Evolutionary conservation across 2,329 filamentous ascomycete genomes (phyloP).

Genomic region (Arthrobotrys entomopaga): DNA sequence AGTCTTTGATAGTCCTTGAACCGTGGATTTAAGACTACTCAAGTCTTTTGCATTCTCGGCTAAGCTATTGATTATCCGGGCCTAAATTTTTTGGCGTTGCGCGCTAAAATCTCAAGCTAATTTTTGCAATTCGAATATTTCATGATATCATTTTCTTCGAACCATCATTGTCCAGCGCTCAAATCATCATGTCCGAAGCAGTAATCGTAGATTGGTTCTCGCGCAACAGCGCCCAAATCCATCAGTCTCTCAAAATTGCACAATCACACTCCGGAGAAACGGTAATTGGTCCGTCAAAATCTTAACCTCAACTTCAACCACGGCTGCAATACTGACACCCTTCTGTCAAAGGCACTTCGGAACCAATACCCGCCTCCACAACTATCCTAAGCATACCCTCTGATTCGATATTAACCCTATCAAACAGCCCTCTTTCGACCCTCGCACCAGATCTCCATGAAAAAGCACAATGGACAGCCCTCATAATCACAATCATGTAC

Average conservation of each 20-base stretch:
- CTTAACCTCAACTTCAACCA: background rate
- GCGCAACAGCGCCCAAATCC: slow-evolving; percentile 28
- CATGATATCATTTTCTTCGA: slow-evolving; percentile 1
- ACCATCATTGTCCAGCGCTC: background rate
- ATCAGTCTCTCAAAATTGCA: slow-evolving; percentile 26
- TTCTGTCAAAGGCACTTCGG: slow-evolving; percentile 1
- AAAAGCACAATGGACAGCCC: slow-evolving; percentile 60
- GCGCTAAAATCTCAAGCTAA: too few relatives aligned
- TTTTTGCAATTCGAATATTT: background rate
- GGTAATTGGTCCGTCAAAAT: slow-evolving; percentile 17
- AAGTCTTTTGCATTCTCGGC: too few relatives aligned
- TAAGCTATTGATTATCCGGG: too few relatives aligned
- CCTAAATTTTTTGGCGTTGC: too few relatives aligned
- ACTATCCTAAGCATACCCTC: slow-evolving; percentile 28
- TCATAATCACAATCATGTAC: slow-evolving; percentile 83
- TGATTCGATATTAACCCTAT: slow-evolving; percentile 16
- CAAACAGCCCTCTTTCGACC: slow-evolving; percentile 27
- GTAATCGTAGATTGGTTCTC: slow-evolving; percentile 31
- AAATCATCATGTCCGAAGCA: slow-evolving; percentile 33
- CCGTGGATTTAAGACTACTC: too few relatives aligned
- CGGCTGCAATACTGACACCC: background rate
- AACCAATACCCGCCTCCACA: slow-evolving; percentile 17
- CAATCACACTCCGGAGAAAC: slow-evolving; percentile 5
- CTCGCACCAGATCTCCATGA: slow-evolving; percentile 16
- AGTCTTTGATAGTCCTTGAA: too few relatives aligned